Conservation (phyloP, 306 rosid genomes). For the Quercus parvula region DNA sequence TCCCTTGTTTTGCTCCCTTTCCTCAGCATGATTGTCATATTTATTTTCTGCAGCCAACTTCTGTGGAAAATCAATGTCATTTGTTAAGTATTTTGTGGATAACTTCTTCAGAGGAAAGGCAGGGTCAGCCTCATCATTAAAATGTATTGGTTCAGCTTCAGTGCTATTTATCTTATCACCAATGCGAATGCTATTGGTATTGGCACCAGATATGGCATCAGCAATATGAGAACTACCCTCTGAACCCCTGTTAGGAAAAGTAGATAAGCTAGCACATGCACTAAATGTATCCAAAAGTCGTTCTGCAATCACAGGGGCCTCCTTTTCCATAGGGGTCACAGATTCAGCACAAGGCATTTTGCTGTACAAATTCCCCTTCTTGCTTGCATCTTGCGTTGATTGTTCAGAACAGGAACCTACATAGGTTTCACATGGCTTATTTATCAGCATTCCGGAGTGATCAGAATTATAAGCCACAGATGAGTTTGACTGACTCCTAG, state of each 20-base stretch:
- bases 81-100: conserved; percentile 26
- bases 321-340: conserved; percentile 19
- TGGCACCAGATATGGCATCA: conserved; percentile 4
- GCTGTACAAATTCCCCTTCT: conserved; percentile 17
- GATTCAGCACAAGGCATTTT: conserved; percentile 15
- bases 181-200: conserved; percentile 17
- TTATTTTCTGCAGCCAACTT: conserved; percentile 32
- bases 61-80: conserved; percentile 17
- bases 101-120: conserved; percentile 26
- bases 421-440: conserved; percentile 19
- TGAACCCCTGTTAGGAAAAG: conserved; percentile 1
- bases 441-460: background rate
- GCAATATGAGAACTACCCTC: conserved; percentile 16
- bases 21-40: conserved; percentile 19
- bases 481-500: conserved; percentile 29
- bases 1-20: conserved; percentile 26
- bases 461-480: conserved; percentile 20
- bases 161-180: conserved; percentile 30
- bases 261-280: conserved; percentile 25
- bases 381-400: conserved; percentile 33
- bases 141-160: conserved; percentile 32
- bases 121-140: conserved; percentile 28
- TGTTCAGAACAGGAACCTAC: conserved; percentile 28
- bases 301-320: conserved; percentile 33
- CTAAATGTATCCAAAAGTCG: conserved; percentile 29